Base-by-base conservation (phyloP, 73 alveolate genomes). In the Paramecium caudatum region DNA sequence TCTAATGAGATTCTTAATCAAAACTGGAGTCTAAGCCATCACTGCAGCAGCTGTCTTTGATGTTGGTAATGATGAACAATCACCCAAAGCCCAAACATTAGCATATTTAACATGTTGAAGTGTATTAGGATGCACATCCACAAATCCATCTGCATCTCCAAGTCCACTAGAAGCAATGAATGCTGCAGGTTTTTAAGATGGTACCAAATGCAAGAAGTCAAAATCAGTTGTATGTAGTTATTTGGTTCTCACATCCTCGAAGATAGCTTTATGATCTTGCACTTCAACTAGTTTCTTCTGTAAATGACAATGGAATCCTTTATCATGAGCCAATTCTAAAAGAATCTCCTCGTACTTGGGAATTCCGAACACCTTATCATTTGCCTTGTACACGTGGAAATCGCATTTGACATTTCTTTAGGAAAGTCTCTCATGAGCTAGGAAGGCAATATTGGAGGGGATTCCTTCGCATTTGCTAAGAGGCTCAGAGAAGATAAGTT, bases 391-490 rank as follows among this genome's bases (percentile, higher is more conserved):
- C 17, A 91, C 82, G 82, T 92, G 94, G 87, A 90, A 94, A 36
- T 94, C 95, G 3, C 94, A 21, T 25, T 94, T 90, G 32, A 92
- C 95, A 5, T 95, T 95, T 12, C 68, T 80, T 4, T 48, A 69
- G 61, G 94, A 91, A 90, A 84, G 94, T 47, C 93, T 80, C 15
- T 94, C 96, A 23, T 93, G 96, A 7, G 94, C 88, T 50, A 95
- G 70, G 85, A 84, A 94, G 91, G 93, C 88, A 81, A 96, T 90
- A 46, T 96, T 96, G 47, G 93, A 86, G 6, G 99, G 99, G 7
- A 96, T 97, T 32, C 99, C 99, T 48, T 96, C 98, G 49, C 98
- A 95, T 86, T 96, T 96, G 82, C 93, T 87, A 36, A 98, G 99
- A 6, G 99, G 98, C 19, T 90, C 92, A 9, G 93, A 34, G 90